Evolutionary conservation across 2,329 filamentous ascomycete species (phyloP), one percentile per base, ranked within the genome.

Genomic region (Botryotinia narcissicola): DNA sequence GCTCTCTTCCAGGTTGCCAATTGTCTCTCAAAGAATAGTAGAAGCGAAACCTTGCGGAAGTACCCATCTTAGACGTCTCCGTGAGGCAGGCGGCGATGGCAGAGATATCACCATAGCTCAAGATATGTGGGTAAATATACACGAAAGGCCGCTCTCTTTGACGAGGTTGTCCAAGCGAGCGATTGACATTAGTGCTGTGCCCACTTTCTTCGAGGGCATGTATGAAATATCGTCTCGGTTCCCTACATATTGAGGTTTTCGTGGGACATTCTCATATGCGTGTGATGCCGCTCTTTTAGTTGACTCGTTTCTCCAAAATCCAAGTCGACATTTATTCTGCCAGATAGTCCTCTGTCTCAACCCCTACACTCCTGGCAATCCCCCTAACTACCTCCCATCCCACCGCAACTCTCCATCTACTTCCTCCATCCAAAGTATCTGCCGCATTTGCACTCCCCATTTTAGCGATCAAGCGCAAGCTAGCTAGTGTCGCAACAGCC

Each of bases 301-400:
- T 32, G 44, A 29, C 8, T 16, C 22, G 20, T 40, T 18, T 29
- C 32, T 20, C 12, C n/a, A 40, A 25, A 9, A 64, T 48, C 35
- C 25, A 40, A 29, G 8, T 20, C 37, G 25, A 7, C 35, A 57
- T 32, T 71, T 35, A 93, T 76, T 93, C 92, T 67, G 91, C 86
- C 72, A 93, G 82, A 86, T 91, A 95, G 80, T 95, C 93, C 75
- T 93, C 90, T 20, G 94, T 86, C 81, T 94, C 92, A n/a, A 96
- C 86, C 3, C 91, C 91, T 70, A 96, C 88, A 79, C 88, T 91
- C 79, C 93, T 84, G 42, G 92, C 93, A 75, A 96, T 83, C 5
- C 86, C 87, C 74, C 91, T 85, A 10, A 93, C 88, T 75, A 92
- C 89, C 79, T 96, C 93, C 92, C 92, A 95, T 1, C 90, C 89